Evolutionary conservation across 2,329 filamentous ascomycete species (phyloP).

Genomic region (Verticillium klebahnii): DNA sequence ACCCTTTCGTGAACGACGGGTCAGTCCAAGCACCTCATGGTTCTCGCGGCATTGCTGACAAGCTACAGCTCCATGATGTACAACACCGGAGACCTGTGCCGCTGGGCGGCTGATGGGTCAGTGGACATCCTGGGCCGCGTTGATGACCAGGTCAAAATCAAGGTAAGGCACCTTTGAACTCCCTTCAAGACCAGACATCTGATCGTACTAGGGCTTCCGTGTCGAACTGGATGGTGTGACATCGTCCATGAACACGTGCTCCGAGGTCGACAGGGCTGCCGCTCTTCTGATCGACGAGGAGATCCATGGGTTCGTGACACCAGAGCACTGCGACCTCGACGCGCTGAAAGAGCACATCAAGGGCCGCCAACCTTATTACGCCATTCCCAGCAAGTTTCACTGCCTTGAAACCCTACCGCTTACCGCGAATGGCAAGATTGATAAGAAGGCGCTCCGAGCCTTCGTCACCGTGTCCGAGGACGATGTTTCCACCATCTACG

Average conservation of each 20-base stretch:
- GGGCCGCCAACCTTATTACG: conserved; percentile 47
- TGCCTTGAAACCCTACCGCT: conserved; percentile 39
- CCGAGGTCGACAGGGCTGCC: conserved; percentile 40
- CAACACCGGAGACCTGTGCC: conserved; percentile 54
- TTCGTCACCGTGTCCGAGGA: conserved; percentile 17
- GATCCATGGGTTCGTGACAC: conserved; percentile 45
- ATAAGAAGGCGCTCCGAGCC: conserved; percentile 39
- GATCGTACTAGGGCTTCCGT: conserved; percentile 41
- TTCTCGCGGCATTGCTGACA: neutral
- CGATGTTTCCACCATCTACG: neutral
- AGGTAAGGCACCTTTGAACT: neutral
- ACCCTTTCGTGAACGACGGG: conserved; percentile 47
- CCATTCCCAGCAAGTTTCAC: conserved; percentile 42
- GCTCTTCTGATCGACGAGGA: conserved; percentile 39
- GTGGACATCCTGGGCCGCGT: conserved; percentile 50
- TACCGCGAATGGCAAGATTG: conserved; percentile 51
- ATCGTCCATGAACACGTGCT: conserved; percentile 38
- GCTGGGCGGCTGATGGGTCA: conserved; percentile 46
- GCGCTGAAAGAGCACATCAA: conserved; percentile 33
- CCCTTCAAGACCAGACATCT: neutral
- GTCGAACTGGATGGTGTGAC: conserved; percentile 56
- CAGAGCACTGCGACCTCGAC: conserved; percentile 24
- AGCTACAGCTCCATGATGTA: conserved; percentile 44
- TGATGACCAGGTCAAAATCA: conserved; percentile 57
- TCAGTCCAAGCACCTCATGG: conserved; percentile 20